Percentiles rank a stretch among this genome's conserved stretches.
Evolutionary conservation across 2,329 filamentous ascomycete species (phyloP).

Genomic region (Colletotrichum cereale): DNA sequence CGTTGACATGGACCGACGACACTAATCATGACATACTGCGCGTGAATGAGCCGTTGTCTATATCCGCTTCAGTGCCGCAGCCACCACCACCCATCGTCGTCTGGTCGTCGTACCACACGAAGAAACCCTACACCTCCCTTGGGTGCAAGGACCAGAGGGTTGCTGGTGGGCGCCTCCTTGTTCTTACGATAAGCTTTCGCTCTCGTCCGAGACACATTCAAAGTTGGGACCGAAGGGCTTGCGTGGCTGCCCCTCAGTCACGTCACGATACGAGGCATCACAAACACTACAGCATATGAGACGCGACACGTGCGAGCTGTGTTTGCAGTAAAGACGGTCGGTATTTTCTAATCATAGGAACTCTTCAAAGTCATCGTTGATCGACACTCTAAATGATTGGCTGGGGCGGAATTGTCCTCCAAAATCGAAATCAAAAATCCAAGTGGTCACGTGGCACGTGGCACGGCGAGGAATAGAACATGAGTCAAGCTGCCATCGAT

Average conservation of each 20-base stretch:
- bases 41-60: constrained; percentile 18
- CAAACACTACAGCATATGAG: constrained; percentile 35
- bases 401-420: neutral
- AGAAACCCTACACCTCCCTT: neutral
- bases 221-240: neutral
- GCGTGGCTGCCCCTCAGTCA: constrained; percentile 3
- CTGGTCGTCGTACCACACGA: constrained; percentile 9
- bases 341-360: constrained; percentile 18
- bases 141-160: neutral
- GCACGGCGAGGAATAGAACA: constrained; percentile 20
- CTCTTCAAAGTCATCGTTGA: neutral
- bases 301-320: constrained; percentile 16
- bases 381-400: neutral
- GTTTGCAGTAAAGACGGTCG: constrained; percentile 33
- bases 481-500: neutral
- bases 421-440: neutral
- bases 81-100: neutral
- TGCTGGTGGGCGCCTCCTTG: neutral
- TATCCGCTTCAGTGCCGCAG: neutral
- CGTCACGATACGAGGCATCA: constrained; percentile 7
- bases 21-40: neutral
- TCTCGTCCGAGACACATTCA: neutral
- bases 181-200: neutral
- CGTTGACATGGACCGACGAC: neutral
- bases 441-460: constrained; percentile 21